Evolutionary conservation across 2,329 filamentous ascomycete genomes (phyloP).

Genomic region (Apiospora kogelbergensis): DNA sequence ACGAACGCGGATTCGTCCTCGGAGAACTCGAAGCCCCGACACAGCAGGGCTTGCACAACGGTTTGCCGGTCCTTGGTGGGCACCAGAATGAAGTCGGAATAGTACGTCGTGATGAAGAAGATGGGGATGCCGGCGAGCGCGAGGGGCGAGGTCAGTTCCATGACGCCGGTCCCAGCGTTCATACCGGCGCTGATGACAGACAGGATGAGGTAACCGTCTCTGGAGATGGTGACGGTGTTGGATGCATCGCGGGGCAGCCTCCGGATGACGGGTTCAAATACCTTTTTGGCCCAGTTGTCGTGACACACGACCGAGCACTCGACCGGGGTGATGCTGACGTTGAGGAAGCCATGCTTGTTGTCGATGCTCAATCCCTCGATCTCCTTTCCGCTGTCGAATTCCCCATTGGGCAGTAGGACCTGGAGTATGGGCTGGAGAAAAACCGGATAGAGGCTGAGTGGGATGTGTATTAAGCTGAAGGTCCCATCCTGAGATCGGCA

Average conservation of each 20-base stretch:
- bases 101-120: conserved; percentile 98
- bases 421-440: conserved; percentile 88
- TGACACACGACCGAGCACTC: conserved; percentile 94
- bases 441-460: conserved; percentile 71
- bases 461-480: conserved; percentile 88
- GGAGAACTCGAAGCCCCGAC: conserved; percentile 82
- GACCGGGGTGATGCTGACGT: conserved; percentile 87
- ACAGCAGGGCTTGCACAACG: conserved; percentile 75
- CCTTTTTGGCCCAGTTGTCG: conserved; percentile 66
- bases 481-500: conserved; percentile 68
- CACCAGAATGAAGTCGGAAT: conserved; percentile 94
- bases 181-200: conserved; percentile 88
- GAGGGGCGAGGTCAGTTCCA: conserved; percentile 87
- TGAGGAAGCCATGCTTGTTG: conserved; percentile 77
- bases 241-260: conserved; percentile 56
- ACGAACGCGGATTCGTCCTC: conserved; percentile 69
- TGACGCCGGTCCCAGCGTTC: conserved; percentile 85
- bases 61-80: conserved; percentile 71
- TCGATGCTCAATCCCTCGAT: conserved; percentile 50
- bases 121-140: conserved; percentile 92
- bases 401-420: conserved; percentile 69
- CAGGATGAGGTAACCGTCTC: conserved; percentile 75
- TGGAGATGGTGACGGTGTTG: conserved; percentile 68
- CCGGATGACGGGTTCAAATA: conserved; percentile 73
- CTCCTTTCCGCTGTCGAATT: conserved; percentile 33